These are phyloP conservation scores for Wickerhamiella nectarea DNA, from an alignment of 805 yeast species.

Conservation along the genomic window DNA sequence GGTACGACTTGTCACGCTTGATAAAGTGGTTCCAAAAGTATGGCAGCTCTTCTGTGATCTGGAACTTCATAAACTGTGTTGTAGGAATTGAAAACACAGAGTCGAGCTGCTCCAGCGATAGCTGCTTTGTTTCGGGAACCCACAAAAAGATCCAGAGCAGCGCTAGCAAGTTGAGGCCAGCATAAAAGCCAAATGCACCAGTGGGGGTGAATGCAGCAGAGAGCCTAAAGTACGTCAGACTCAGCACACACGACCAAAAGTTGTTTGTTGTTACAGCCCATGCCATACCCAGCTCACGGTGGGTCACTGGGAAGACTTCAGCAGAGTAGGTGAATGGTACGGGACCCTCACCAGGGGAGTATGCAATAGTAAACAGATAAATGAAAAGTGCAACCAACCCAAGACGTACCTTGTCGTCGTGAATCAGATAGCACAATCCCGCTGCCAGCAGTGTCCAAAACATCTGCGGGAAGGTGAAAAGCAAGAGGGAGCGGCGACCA, in stretches of 20 bases:
- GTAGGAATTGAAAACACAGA: conserved; percentile 51
- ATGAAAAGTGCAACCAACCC: conserved; percentile 63
- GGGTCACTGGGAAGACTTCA: conserved; percentile 33
- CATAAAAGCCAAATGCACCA: conserved; percentile 84
- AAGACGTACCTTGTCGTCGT: conserved; percentile 35
- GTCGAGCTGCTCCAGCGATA: conserved; percentile 65
- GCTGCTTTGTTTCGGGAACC: conserved; percentile 55
- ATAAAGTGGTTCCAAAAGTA: conserved; percentile 13
- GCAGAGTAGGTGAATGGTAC: conserved; percentile 76
- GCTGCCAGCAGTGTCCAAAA: conserved; percentile 37
- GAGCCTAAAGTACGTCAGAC: conserved; percentile 71
- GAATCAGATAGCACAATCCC: conserved; percentile 57
- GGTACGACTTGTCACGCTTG: conserved; percentile 7
- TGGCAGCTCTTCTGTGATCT: conserved; percentile 22
- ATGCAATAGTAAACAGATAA: conserved; percentile 56
- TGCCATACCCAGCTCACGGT: conserved; percentile 20
- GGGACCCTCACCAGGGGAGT: conserved; percentile 80
- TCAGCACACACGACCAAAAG: conserved; percentile 44
- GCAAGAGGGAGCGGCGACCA: conserved; percentile 53
- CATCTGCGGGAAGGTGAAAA: conserved; percentile 48
- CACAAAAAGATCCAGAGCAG: conserved; percentile 42
- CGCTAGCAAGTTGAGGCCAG: conserved; percentile 70
- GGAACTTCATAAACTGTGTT: conserved; percentile 39
- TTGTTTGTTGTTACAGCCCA: conserved; percentile 34
- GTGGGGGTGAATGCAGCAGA: conserved; percentile 52